Evolutionary conservation across 1,284 basidiomycete genomes (phyloP).

Genomic region (Irpex rosettiformis): DNA sequence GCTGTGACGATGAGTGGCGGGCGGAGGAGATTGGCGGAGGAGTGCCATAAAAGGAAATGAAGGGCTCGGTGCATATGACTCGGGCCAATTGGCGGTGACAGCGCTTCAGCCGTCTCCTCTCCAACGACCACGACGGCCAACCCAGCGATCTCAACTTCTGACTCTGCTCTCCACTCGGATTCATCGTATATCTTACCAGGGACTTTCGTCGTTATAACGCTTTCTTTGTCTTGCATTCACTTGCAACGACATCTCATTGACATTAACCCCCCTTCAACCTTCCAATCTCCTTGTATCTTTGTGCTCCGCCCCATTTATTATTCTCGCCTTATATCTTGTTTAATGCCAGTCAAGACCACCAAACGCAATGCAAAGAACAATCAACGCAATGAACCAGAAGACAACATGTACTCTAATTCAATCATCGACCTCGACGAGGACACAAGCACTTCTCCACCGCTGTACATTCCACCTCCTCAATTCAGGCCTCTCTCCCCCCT

Average conservation of each 20-base stretch:
- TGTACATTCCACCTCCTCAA: conserved; percentile 1
- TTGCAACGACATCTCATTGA: conserved; percentile 17
- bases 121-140: conserved; percentile 15
- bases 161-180: not conserved
- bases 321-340: conserved; percentile 18
- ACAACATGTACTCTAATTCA: conserved; percentile 14
- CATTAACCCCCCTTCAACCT: conserved; percentile 2
- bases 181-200: conserved; percentile 6
- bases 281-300: conserved; percentile 10
- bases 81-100: conserved; percentile 11
- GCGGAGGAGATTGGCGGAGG: not conserved
- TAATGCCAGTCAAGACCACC: conserved; percentile 27
- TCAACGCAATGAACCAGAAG: conserved; percentile 14
- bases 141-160: not conserved
- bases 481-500: conserved; percentile 9
- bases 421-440: conserved; percentile 12
- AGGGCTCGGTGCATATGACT: conserved; percentile 9
- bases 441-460: conserved; percentile 3
- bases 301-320: conserved; percentile 14
- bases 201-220: not conserved
- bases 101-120: conserved; percentile 15
- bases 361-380: conserved; percentile 25
- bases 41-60: conserved; percentile 10
- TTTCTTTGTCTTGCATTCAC: conserved; percentile 25
- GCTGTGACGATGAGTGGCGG: not conserved